These are phyloP conservation scores for Pyrus hybrid DNA, from an alignment of 331 rosid genomes.

Conservation along the genomic window DNA sequence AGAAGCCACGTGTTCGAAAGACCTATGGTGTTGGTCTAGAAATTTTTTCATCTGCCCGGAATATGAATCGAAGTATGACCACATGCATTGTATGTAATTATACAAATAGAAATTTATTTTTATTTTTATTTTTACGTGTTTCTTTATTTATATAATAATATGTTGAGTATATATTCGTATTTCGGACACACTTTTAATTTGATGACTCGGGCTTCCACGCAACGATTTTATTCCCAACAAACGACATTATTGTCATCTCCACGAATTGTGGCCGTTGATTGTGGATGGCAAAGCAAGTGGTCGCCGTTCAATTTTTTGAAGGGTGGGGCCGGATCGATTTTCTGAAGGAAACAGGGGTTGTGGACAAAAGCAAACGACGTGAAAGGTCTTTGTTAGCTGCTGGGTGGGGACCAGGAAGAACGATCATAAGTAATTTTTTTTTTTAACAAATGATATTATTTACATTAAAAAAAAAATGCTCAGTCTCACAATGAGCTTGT, in stretches of 20 bases:
- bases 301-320: not conserved
- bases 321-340: conserved; percentile 5
- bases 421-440: too few species aligned
- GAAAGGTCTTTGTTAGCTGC: not conserved
- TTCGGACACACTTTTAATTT: not conserved
- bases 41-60: too few species aligned
- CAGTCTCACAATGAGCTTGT: too few species aligned
- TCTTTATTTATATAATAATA: too few species aligned
- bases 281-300: not conserved
- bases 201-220: not conserved
- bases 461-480: too few species aligned
- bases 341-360: not conserved
- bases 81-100: fast-evolving
- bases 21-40: conserved; percentile 10
- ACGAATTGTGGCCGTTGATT: not conserved
- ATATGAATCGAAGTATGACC: fast-evolving
- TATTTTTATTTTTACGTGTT: too few species aligned
- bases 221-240: conserved; percentile 2
- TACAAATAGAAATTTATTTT: too few species aligned
- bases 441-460: too few species aligned
- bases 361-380: not conserved
- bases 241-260: conserved; percentile 12
- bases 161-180: too few species aligned
- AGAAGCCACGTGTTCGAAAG: conserved; percentile 1
- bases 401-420: not conserved